A percentile compares a stretch with the other conserved stretches of the same genome.
Conservation (phyloP, 2,329 filamentous ascomycete species). For the Epichloe gansuensis region DNA sequence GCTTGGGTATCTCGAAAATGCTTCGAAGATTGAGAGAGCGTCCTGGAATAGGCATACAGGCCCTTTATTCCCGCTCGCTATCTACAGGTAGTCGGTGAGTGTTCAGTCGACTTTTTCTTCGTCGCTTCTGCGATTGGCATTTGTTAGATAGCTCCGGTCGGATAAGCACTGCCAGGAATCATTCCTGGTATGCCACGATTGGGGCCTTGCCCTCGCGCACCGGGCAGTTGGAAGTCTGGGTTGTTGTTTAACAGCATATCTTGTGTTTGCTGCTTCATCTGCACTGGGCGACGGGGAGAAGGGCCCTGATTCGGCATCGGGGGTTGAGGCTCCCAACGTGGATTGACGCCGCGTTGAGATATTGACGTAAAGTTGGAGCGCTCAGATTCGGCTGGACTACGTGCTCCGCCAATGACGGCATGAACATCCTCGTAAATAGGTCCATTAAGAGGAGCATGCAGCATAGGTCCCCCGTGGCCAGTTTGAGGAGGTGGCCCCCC, state of each 20-base stretch:
- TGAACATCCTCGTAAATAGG: conserved; percentile 50
- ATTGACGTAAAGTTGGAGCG: conserved; percentile 81
- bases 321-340: conserved; percentile 59
- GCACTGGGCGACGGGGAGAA: conserved; percentile 31
- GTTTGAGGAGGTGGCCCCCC: conserved; percentile 22
- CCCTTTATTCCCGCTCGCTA: neutral
- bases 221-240: conserved; percentile 70
- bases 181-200: conserved; percentile 26
- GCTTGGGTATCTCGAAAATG: neutral
- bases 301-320: conserved; percentile 29
- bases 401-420: conserved; percentile 34
- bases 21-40: neutral
- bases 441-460: conserved; percentile 19
- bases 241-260: conserved; percentile 77
- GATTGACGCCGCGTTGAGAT: conserved; percentile 78
- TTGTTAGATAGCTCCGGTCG: conserved; percentile 14
- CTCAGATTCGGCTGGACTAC: conserved; percentile 68
- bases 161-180: conserved; percentile 42
- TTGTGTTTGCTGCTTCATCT: conserved; percentile 48
- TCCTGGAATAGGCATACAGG: neutral
- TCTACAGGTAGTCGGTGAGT: neutral
- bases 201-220: conserved; percentile 18
- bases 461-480: conserved; percentile 18
- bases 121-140: neutral
- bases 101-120: neutral